phyloP scores from a whole-genome alignment of 1,284 basidiomycete genomes.

The Rhodotorula glutinis region DNA sequence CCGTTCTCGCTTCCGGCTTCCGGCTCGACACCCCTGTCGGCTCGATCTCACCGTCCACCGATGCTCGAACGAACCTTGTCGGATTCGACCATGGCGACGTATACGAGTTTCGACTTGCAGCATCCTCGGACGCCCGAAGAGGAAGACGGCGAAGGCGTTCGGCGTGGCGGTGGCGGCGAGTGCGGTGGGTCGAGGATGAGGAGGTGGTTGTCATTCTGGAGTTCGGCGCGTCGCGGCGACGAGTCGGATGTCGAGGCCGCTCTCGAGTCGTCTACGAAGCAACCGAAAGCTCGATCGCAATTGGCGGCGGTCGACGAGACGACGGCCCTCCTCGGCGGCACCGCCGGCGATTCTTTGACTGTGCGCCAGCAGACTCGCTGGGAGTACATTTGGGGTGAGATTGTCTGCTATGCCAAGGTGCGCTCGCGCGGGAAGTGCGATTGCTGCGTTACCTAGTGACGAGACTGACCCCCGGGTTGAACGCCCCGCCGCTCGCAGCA shows the following conservation, averaged over 20 bases:
- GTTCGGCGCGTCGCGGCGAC: not conserved
- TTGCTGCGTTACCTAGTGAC: too few relatives aligned
- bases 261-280: too few relatives aligned
- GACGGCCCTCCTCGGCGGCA: slow-evolving; percentile 2
- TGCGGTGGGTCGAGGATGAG: not conserved
- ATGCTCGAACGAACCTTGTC: slow-evolving; percentile 2
- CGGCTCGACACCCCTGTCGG: too few relatives aligned
- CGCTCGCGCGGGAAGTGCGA: too few relatives aligned
- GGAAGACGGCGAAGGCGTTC: not conserved
- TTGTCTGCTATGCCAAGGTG: slow-evolving; percentile 15
- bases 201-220: not conserved
- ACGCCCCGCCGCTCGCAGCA: slow-evolving; percentile 13
- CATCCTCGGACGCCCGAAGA: slow-evolving; percentile 15
- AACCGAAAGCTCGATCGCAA: too few relatives aligned
- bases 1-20: not conserved
- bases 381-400: slow-evolving; percentile 1
- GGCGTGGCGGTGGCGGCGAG: not conserved
- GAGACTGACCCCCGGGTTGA: too few relatives aligned
- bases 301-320: slow-evolving; percentile 1
- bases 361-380: not conserved
- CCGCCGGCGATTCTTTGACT: not conserved
- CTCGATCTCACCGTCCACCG: not conserved
- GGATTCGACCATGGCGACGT: slow-evolving; percentile 3
- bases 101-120: slow-evolving; percentile 13
- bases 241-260: not conserved